Conservation (phyloP, 2,329 filamentous ascomycete species). For the Apiospora aurea region DNA sequence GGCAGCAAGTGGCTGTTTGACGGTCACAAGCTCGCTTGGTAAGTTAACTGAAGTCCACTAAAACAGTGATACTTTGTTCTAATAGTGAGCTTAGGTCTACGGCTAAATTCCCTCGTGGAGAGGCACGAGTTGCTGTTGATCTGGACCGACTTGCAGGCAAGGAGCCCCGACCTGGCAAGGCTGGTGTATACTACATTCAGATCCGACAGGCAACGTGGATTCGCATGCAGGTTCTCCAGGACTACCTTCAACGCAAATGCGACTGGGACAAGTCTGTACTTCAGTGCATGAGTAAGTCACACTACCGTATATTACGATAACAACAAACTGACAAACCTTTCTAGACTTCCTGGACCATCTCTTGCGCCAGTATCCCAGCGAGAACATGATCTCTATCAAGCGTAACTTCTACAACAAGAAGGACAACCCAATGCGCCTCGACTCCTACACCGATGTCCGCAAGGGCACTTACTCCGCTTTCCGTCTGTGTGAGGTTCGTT, state of each 20-base stretch:
- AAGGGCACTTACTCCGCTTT: conserved; percentile 92
- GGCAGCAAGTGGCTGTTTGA: conserved; percentile 74
- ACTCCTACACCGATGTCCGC: conserved; percentile 74
- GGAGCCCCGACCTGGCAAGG: conserved; percentile 45
- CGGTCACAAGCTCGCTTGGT: conserved; percentile 88
- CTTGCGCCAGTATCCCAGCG: conserved; percentile 79
- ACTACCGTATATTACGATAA: conserved; percentile 18
- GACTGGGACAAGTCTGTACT: conserved; percentile 72
- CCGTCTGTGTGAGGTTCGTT: conserved; percentile 69
- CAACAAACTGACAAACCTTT: conserved; percentile 9
- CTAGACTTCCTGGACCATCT: conserved; percentile 86
- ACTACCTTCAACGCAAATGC: conserved; percentile 68
- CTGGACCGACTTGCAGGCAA: conserved; percentile 60
- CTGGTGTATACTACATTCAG: conserved; percentile 60
- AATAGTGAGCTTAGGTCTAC: conserved; percentile 43
- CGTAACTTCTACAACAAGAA: conserved; percentile 78
- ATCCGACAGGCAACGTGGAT: conserved; percentile 73
- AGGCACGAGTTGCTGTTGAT: conserved; percentile 69
- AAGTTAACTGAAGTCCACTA: conserved; percentile 37
- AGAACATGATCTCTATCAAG: conserved; percentile 74
- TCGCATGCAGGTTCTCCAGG: conserved; percentile 68
- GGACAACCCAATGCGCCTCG: conserved; percentile 61
- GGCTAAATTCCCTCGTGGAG: conserved; percentile 50
- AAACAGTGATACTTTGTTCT: not conserved
- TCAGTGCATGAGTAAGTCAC: conserved; percentile 73